Conservation (phyloP, 2,329 filamentous ascomycete species). For the Falciphora oryzae region DNA sequence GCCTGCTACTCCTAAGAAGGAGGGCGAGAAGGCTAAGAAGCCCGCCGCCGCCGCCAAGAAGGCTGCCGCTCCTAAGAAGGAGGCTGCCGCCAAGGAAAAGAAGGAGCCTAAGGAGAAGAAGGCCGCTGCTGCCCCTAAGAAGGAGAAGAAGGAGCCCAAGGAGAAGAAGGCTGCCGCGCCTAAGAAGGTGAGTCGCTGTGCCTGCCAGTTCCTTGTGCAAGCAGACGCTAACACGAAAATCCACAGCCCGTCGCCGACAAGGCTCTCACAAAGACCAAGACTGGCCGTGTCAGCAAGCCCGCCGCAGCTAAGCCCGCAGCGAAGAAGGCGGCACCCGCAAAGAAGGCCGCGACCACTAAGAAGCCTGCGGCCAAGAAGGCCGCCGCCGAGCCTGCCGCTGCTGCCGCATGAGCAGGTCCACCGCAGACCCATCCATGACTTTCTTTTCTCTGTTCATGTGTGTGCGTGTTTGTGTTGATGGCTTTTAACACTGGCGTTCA, state of each 20-base stretch:
- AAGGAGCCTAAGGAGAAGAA: constrained; percentile 39
- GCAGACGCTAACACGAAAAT: constrained; percentile 35
- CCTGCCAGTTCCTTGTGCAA: too few relatives aligned
- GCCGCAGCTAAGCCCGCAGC: constrained; percentile 4
- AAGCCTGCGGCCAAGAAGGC: background rate
- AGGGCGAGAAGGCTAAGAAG: constrained; percentile 24
- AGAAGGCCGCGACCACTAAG: constrained; percentile 1
- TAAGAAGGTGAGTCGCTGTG: background rate
- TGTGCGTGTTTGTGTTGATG: too few relatives aligned
- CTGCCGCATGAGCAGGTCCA: constrained; percentile 1
- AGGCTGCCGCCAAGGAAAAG: constrained; percentile 38
- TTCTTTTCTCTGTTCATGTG: too few relatives aligned
- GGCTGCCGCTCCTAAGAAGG: constrained; percentile 39
- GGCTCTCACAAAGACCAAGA: constrained; percentile 75
- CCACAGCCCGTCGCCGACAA: constrained; percentile 41
- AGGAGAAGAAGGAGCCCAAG: constrained; percentile 46
- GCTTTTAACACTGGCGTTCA: too few relatives aligned
- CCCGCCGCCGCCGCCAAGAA: constrained; percentile 37
- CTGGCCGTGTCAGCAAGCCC: constrained; percentile 62
- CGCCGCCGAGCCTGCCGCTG: background rate
- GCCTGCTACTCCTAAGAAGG: constrained; percentile 35
- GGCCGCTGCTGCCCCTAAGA: constrained; percentile 20
- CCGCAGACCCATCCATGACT: too few relatives aligned
- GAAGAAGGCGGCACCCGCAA: constrained; percentile 1
- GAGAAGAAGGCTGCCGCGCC: constrained; percentile 28